These are phyloP conservation scores for Podospora pseudoanserina DNA, from an alignment of 495 filamentous ascomycete species.

Conservation along the genomic window DNA sequence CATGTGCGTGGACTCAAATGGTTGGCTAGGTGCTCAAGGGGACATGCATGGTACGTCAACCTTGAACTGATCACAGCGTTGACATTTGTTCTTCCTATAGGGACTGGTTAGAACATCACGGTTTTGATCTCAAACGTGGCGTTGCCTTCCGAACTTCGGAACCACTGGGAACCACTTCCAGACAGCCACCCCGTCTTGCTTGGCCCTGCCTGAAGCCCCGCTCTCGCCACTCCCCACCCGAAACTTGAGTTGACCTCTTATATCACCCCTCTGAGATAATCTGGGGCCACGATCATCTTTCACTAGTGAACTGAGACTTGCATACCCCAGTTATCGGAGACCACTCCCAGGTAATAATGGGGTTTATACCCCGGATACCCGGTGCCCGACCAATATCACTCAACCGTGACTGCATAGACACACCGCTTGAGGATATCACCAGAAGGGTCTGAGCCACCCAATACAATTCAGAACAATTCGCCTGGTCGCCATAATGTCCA, in stretches of 20 bases:
- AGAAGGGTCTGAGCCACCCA: neutral
- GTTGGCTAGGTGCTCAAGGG: no score
- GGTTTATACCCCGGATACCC: neutral
- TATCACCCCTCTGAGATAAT: neutral
- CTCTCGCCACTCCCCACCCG: conserved; percentile 3
- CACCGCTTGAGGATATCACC: neutral
- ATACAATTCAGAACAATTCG: neutral
- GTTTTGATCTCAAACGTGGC: neutral
- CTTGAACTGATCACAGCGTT: no score
- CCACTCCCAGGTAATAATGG: neutral
- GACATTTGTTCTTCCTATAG: no score
- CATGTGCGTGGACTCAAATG: no score
- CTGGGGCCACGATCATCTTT: neutral
- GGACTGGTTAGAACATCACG: neutral
- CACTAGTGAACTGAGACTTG: neutral
- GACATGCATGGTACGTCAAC: no score
- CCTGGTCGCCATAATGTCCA: conserved; percentile 11
- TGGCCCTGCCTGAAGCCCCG: neutral
- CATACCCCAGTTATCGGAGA: neutral
- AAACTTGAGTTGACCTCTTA: conserved; percentile 1
- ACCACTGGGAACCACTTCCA: neutral
- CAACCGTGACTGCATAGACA: neutral
- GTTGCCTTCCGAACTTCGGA: conserved; percentile 1
- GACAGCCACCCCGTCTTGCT: neutral
- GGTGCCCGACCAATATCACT: neutral